Evolutionary conservation across 2,329 filamentous ascomycete species (phyloP).

Genomic region (Calonectria pteridis): DNA sequence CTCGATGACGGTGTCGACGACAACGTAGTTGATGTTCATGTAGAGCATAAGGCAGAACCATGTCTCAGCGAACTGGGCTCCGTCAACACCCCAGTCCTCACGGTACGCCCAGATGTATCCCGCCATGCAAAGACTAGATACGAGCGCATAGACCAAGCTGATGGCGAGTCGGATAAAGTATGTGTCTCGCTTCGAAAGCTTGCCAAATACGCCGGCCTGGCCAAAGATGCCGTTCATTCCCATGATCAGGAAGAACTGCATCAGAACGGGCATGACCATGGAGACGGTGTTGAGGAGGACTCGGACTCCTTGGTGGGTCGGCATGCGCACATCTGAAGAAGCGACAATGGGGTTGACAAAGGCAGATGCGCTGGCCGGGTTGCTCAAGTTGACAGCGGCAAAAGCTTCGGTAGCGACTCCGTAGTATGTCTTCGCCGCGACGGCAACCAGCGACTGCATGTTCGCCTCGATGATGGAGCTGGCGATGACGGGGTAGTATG

Average conservation of each 20-base stretch:
- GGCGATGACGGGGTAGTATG: slow-evolving; percentile 49
- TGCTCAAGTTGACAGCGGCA: slow-evolving; percentile 38
- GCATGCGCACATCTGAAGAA: slow-evolving; percentile 44
- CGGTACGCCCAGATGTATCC: slow-evolving; percentile 60
- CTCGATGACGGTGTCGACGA: slow-evolving; percentile 51
- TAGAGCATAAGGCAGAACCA: slow-evolving; percentile 54
- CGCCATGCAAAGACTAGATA: slow-evolving; percentile 53
- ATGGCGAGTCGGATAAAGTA: slow-evolving; percentile 43
- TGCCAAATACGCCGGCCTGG: slow-evolving; percentile 17
- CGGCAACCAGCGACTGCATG: slow-evolving; percentile 44
- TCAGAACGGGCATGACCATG: slow-evolving; percentile 52
- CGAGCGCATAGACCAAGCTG: slow-evolving; percentile 48
- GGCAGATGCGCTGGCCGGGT: slow-evolving; percentile 42
- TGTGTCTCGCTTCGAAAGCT: slow-evolving; percentile 41
- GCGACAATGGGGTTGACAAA: slow-evolving; percentile 52
- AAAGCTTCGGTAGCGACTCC: slow-evolving; percentile 36
- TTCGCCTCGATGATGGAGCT: slow-evolving; percentile 46
- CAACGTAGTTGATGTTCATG: slow-evolving; percentile 57
- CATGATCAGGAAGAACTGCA: slow-evolving; percentile 47
- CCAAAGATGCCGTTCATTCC: slow-evolving; percentile 42
- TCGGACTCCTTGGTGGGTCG: slow-evolving; percentile 50
- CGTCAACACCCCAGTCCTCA: slow-evolving; percentile 55
- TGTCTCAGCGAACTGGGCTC: slow-evolving; percentile 40
- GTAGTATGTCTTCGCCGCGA: slow-evolving; percentile 44
- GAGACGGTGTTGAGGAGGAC: slow-evolving; percentile 55